Percentiles rank a stretch among this genome's conserved stretches.
These are phyloP conservation scores for Xenosphaeropsis pyriputrescens DNA, from an alignment of 2,329 filamentous ascomycete genomes.

Conservation along the genomic window DNA sequence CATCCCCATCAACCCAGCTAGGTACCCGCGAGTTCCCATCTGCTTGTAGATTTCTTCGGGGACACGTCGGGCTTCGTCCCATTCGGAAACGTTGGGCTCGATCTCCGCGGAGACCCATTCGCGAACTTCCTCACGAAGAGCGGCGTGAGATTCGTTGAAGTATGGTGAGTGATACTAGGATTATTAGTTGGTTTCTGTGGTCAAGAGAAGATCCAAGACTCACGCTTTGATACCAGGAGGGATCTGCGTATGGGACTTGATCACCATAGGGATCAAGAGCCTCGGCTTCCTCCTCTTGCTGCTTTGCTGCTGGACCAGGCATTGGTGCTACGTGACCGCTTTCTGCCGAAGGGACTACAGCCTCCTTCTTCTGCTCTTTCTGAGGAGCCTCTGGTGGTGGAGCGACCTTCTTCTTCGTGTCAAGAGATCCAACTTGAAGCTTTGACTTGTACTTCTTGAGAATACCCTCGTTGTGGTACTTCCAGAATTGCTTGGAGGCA, in stretches of 20 bases:
- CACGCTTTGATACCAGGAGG: slow-evolving; percentile 88
- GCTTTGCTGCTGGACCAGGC: slow-evolving; percentile 23
- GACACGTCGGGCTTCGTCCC: slow-evolving; percentile 90
- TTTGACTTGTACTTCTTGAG: slow-evolving; percentile 41
- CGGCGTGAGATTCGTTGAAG: slow-evolving; percentile 87
- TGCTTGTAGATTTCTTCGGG: slow-evolving; percentile 86
- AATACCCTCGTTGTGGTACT: slow-evolving; percentile 17
- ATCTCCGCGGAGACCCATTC: slow-evolving; percentile 84
- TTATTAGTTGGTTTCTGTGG: slow-evolving; percentile 1
- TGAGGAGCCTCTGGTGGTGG: slow-evolving; percentile 29
- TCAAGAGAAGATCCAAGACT: slow-evolving; percentile 21
- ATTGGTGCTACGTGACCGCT: slow-evolving; percentile 33
- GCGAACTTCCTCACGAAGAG: slow-evolving; percentile 79
- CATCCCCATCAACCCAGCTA: slow-evolving; percentile 80
- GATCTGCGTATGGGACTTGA: slow-evolving; percentile 82
- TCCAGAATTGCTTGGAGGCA: slow-evolving; percentile 18
- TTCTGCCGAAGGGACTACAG: slow-evolving; percentile 42
- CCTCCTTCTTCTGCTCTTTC: slow-evolving; percentile 26
- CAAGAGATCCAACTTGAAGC: slow-evolving; percentile 57
- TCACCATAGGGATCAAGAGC: slow-evolving; percentile 74
- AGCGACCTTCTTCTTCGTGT: slow-evolving; percentile 60
- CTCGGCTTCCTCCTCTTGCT: slow-evolving; percentile 42
- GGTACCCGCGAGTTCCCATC: slow-evolving; percentile 84
- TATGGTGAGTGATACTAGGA: slow-evolving; percentile 84
- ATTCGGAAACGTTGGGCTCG: slow-evolving; percentile 85